Percentiles rank a stretch among this genome's conserved stretches.
phyloP scores from a whole-genome alignment of 106 monocot genomes.

The Posidonia australis region DNA sequence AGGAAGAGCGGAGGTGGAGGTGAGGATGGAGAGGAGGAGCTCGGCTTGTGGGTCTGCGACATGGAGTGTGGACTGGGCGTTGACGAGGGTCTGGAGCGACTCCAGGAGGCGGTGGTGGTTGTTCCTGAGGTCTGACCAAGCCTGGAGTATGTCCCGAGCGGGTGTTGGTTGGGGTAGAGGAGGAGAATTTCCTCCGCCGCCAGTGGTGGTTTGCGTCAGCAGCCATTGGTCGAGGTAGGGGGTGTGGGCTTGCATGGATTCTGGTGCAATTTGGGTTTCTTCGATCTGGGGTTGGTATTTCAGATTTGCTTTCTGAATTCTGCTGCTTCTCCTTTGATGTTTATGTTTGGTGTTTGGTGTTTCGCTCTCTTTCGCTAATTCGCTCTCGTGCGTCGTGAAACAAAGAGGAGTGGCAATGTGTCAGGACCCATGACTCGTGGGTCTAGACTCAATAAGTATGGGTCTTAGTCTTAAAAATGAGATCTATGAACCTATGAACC shows the following conservation, averaged over 20 bases:
- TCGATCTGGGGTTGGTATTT: too few relatives aligned
- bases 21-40: constrained; percentile 42
- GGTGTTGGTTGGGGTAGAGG: background rate
- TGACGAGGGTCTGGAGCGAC: constrained; percentile 44
- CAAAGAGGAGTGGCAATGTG: too few relatives aligned
- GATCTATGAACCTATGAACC: too few relatives aligned
- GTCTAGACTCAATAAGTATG: too few relatives aligned
- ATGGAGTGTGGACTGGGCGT: constrained; percentile 34
- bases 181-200: constrained; percentile 1
- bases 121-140: constrained; percentile 50
- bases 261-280: too few relatives aligned
- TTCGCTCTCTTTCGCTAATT: too few relatives aligned
- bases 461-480: too few relatives aligned
- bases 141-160: constrained; percentile 36
- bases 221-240: constrained; percentile 31
- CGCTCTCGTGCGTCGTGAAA: too few relatives aligned
- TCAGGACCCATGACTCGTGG: too few relatives aligned
- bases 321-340: too few relatives aligned
- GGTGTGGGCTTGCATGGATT: constrained; percentile 21
- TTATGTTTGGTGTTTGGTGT: too few relatives aligned
- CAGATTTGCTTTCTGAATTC: too few relatives aligned
- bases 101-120: constrained; percentile 13
- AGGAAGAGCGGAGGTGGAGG: constrained; percentile 15
- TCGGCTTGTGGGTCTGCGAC: constrained; percentile 49
- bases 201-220: constrained; percentile 6